phyloP scores from a whole-genome alignment of 441 rosid genomes.

The Gossypium laxum region DNA sequence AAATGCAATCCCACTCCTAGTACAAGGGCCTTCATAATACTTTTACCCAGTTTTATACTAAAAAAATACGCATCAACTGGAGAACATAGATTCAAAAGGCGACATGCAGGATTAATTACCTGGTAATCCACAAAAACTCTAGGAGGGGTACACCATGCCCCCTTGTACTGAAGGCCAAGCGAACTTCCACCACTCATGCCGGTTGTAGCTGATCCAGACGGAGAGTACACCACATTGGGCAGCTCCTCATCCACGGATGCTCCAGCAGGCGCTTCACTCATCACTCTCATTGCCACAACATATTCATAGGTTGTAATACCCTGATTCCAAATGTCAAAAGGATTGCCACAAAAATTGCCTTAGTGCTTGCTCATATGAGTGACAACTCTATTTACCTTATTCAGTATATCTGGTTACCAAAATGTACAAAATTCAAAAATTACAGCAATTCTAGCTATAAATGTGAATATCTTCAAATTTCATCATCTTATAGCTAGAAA shows the following conservation, averaged over 20 bases:
- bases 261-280: slow-evolving; percentile 70
- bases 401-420: neutral
- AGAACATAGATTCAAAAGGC: neutral
- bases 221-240: slow-evolving; percentile 48
- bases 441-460: neutral
- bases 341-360: neutral
- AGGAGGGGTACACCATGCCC: slow-evolving; percentile 77
- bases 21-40: no score
- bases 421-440: neutral
- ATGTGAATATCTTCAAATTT: neutral
- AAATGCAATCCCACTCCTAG: no score
- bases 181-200: slow-evolving; percentile 71
- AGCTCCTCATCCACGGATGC: slow-evolving; percentile 51
- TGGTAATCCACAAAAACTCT: slow-evolving; percentile 69
- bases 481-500: neutral
- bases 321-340: slow-evolving; percentile 19
- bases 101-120: slow-evolving; percentile 26
- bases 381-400: neutral
- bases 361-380: neutral
- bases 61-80: neutral
- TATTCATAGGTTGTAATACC: slow-evolving; percentile 71
- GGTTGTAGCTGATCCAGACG: slow-evolving; percentile 62
- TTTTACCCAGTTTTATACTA: neutral
- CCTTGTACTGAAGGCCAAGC: slow-evolving; percentile 52
- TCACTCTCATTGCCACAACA: slow-evolving; percentile 71